Conservation (phyloP, 2,329 filamentous ascomycete species). For the Claviceps spartinae region DNA sequence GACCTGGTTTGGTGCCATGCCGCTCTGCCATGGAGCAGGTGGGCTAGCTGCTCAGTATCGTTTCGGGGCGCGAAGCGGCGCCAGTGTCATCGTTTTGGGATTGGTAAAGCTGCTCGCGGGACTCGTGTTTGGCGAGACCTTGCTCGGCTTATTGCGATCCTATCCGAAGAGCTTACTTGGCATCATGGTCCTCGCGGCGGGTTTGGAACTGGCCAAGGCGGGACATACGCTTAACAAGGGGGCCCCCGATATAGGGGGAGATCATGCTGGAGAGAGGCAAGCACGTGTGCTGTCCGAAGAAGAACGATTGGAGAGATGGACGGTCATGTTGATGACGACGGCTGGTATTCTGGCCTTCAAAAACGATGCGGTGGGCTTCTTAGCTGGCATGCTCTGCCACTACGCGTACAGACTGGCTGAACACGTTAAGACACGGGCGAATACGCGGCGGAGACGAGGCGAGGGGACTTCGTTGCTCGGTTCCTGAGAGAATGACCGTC, state of each 20-base stretch:
- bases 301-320: conserved; percentile 66
- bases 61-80: conserved; percentile 80
- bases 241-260: conserved; percentile 45
- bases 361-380: conserved; percentile 80
- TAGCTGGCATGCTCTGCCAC: conserved; percentile 69
- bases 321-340: conserved; percentile 79
- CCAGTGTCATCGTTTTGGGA: conserved; percentile 70
- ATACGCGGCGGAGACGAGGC: neutral
- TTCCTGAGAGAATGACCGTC: conserved; percentile 3
- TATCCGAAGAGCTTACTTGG: conserved; percentile 72
- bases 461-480: conserved; percentile 20
- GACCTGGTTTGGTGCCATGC: conserved; percentile 92
- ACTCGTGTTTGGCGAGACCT: conserved; percentile 56
- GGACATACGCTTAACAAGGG: conserved; percentile 73
- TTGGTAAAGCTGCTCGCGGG: conserved; percentile 63
- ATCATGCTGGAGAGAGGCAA: conserved; percentile 32
- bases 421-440: conserved; percentile 25
- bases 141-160: conserved; percentile 53
- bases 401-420: conserved; percentile 45
- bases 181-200: conserved; percentile 81
- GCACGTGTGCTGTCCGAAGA: conserved; percentile 45
- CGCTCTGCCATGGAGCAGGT: conserved; percentile 84
- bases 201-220: conserved; percentile 74
- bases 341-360: conserved; percentile 72
- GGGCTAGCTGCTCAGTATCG: conserved; percentile 82